Evolutionary conservation across 2,329 filamentous ascomycete species (phyloP).

Genomic region (Mariannaea elegans): DNA sequence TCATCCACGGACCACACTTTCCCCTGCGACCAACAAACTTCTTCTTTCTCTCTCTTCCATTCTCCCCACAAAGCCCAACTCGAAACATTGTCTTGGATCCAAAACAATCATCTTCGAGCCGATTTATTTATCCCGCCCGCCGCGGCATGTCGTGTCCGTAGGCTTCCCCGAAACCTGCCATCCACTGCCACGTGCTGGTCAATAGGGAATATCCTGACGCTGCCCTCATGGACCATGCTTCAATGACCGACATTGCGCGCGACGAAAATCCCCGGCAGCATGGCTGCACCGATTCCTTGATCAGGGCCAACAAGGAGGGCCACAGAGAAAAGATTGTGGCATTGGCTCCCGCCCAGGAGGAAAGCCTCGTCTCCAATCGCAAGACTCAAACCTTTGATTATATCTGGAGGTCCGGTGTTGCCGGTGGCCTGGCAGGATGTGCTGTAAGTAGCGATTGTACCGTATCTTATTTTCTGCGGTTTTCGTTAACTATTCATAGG

Average conservation of each 20-base stretch:
- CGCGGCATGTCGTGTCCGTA: constrained; percentile 40
- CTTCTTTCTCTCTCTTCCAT: not conserved
- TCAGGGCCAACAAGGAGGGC: constrained; percentile 23
- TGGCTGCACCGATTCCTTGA: constrained; percentile 29
- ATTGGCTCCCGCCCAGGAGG: constrained; percentile 60
- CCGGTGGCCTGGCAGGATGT: constrained; percentile 90
- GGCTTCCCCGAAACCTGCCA: constrained; percentile 21
- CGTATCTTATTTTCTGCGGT: not conserved
- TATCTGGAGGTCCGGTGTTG: constrained; percentile 81
- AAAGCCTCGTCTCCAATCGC: constrained; percentile 51
- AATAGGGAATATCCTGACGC: constrained; percentile 63
- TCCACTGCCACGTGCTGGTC: constrained; percentile 38
- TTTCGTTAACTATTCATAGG: constrained; percentile 59
- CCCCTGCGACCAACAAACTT: not conserved
- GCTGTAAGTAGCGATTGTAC: constrained; percentile 69
- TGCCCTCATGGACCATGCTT: constrained; percentile 65
- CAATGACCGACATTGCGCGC: constrained; percentile 62
- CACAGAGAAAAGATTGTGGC: constrained; percentile 46
- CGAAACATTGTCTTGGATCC: not conserved
- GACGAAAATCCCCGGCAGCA: constrained; percentile 44
- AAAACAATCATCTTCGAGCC: constrained; percentile 27
- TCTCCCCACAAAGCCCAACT: too few species aligned
- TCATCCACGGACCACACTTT: constrained; percentile 4
- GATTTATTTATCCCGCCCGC: constrained; percentile 3
- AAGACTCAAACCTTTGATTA: constrained; percentile 80